These are phyloP conservation scores for Podaxis sp. DNA, from an alignment of 768 basidiomycete genomes.

Conservation along the genomic window DNA sequence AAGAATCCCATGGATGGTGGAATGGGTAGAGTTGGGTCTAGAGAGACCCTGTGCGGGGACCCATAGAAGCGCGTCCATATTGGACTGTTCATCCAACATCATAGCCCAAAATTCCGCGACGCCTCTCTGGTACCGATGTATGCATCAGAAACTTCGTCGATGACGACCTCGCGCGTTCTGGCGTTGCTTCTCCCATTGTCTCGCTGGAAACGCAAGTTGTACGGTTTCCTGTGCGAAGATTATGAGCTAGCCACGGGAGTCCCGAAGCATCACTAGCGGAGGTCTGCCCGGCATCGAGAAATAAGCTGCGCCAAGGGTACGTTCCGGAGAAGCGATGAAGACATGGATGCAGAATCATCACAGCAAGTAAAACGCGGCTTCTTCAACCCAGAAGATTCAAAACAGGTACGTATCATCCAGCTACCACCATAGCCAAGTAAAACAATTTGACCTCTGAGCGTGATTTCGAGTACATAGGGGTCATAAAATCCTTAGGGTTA, in stretches of 20 bases:
- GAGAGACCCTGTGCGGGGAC: neutral
- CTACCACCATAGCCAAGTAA: slow-evolving; percentile 5
- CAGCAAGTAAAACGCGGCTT: neutral
- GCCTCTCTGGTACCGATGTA: slow-evolving; percentile 1
- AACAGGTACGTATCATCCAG: neutral
- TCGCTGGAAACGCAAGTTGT: slow-evolving; percentile 1
- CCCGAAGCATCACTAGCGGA: slow-evolving; percentile 8
- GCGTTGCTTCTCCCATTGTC: neutral
- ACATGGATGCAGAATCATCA: neutral
- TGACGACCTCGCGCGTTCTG: slow-evolving; percentile 8
- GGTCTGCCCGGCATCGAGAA: slow-evolving; percentile 7
- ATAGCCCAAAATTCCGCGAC: neutral
- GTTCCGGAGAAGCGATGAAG: slow-evolving; percentile 7
- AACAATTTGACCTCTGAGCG: neutral
- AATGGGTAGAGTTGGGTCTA: neutral
- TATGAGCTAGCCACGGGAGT: neutral
- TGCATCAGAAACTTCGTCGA: slow-evolving; percentile 4
- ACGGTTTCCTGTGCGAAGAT: neutral
- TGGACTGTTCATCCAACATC: neutral
- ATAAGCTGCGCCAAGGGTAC: neutral
- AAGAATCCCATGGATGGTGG: slow-evolving; percentile 6
- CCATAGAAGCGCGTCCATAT: neutral
- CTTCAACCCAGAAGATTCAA: neutral
- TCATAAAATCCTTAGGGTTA: slow-evolving; percentile 2
- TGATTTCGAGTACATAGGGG: neutral